Percentiles rank a stretch among this genome's conserved stretches.
Conservation (phyloP, 345 rosid genomes). For the Brassica rapa region DNA sequence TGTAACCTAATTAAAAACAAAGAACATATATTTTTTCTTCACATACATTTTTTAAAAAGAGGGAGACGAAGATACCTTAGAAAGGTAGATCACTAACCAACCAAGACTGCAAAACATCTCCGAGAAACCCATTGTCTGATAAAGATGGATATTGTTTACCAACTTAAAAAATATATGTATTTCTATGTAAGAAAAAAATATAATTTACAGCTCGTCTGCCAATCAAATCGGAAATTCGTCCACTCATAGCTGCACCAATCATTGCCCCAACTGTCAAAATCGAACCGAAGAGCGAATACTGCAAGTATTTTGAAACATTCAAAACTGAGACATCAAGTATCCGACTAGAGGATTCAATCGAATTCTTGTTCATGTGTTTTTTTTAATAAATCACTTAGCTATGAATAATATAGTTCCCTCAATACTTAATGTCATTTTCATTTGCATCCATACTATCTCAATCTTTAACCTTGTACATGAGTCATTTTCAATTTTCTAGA, state of each 20-base stretch:
- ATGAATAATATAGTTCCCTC: background rate
- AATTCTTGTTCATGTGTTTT: background rate
- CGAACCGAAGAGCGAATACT: conserved; percentile 84
- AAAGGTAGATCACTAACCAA: conserved; percentile 59
- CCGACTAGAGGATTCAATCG: background rate
- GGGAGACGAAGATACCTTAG: conserved; percentile 44
- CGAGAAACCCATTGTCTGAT: conserved; percentile 68
- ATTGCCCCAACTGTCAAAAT: conserved; percentile 78
- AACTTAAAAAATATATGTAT: background rate
- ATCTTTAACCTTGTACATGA: background rate
- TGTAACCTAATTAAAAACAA: conserved; percentile 43
- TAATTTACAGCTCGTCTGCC: conserved; percentile 68
- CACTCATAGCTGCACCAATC: conserved; percentile 78
- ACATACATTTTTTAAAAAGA: background rate
- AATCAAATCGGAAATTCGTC: conserved; percentile 60
- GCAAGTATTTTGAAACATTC: conserved; percentile 15
- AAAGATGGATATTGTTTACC: background rate
- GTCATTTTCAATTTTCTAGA: background rate
- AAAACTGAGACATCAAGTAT: background rate
- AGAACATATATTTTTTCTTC: background rate
- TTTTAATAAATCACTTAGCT: background rate
- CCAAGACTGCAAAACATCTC: conserved; percentile 65
- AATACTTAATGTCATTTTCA: background rate
- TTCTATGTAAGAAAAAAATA: background rate
- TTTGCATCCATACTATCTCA: background rate